Conservation (phyloP, 2,329 filamentous ascomycete species). For the Pseudogymnoascus sp. region DNA sequence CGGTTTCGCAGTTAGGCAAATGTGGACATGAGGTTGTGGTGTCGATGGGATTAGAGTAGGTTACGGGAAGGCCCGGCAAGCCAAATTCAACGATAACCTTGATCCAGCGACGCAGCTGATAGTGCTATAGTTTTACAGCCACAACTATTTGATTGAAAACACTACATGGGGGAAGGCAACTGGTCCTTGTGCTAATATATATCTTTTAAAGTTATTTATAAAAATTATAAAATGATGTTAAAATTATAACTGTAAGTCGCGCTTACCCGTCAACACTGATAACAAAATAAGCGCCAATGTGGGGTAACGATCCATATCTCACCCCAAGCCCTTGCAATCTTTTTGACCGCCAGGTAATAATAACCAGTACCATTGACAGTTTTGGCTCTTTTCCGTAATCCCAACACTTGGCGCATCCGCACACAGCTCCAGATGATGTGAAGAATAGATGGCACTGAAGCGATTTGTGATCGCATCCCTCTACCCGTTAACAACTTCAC, state of each 20-base stretch:
- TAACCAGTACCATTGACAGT: not conserved
- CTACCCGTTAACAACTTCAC: not conserved
- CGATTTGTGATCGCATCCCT: not conserved
- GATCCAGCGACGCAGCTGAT: not conserved
- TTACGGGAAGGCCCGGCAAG: slow-evolving; percentile 2
- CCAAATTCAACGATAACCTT: not conserved
- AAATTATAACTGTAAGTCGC: not conserved
- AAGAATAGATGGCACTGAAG: not conserved
- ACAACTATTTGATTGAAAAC: not conserved
- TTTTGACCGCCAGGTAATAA: not conserved
- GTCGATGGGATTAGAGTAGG: slow-evolving; percentile 13
- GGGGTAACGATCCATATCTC: slow-evolving; percentile 2
- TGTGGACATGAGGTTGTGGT: not conserved
- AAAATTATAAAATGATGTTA: not conserved
- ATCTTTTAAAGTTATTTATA: not conserved
- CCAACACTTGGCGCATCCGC: not conserved
- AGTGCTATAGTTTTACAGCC: not conserved
- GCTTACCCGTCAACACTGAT: not conserved
- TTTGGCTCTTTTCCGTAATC: not conserved
- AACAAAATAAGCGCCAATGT: not conserved
- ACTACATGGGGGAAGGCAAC: not conserved
- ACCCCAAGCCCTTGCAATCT: not conserved
- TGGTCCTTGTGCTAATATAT: not conserved
- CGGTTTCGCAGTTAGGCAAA: not conserved
- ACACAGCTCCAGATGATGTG: not conserved